These are phyloP conservation scores for Trichoderma sp. DNA, from an alignment of 2,329 filamentous ascomycete species.

Conservation along the genomic window DNA sequence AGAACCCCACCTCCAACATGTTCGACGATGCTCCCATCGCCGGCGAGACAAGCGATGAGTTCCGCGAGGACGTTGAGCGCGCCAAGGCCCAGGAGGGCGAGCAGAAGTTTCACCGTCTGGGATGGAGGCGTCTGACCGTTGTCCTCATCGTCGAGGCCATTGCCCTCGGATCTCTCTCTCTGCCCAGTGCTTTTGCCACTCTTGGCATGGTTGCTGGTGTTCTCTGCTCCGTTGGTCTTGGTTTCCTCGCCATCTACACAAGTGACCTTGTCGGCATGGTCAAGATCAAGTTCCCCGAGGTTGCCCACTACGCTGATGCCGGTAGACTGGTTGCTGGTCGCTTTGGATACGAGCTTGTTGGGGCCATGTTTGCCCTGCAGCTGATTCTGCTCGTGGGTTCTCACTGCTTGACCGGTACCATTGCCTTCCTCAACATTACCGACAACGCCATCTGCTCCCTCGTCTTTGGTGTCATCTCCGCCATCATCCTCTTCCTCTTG, in stretches of 20 bases:
- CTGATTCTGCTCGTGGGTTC: conserved; percentile 71
- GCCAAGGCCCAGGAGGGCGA: conserved; percentile 51
- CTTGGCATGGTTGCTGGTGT: conserved; percentile 58
- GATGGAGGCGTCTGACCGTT: conserved; percentile 60
- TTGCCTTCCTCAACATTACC: conserved; percentile 69
- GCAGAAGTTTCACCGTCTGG: conserved; percentile 56
- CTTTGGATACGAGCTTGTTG: conserved; percentile 65
- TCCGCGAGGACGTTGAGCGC: conserved; percentile 54
- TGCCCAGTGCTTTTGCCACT: conserved; percentile 56
- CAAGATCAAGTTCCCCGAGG: conserved; percentile 57
- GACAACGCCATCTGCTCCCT: conserved; percentile 55
- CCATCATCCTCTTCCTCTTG: conserved; percentile 50
- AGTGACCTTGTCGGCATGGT: conserved; percentile 53
- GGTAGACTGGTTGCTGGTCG: conserved; percentile 64
- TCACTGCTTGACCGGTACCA: conserved; percentile 71
- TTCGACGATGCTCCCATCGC: conserved; percentile 36
- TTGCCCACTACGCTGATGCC: conserved; percentile 70
- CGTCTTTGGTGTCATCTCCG: conserved; percentile 51
- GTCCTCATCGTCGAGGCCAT: conserved; percentile 62
- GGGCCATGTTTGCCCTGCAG: conserved; percentile 64
- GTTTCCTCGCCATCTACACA: conserved; percentile 53
- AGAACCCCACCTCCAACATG: conserved; percentile 29
- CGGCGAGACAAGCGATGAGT: conserved; percentile 46
- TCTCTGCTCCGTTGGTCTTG: conserved; percentile 48
- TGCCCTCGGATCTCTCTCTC: conserved; percentile 56